Conservation (phyloP, 1,284 basidiomycete species). For the Amylostereum areolatum region DNA sequence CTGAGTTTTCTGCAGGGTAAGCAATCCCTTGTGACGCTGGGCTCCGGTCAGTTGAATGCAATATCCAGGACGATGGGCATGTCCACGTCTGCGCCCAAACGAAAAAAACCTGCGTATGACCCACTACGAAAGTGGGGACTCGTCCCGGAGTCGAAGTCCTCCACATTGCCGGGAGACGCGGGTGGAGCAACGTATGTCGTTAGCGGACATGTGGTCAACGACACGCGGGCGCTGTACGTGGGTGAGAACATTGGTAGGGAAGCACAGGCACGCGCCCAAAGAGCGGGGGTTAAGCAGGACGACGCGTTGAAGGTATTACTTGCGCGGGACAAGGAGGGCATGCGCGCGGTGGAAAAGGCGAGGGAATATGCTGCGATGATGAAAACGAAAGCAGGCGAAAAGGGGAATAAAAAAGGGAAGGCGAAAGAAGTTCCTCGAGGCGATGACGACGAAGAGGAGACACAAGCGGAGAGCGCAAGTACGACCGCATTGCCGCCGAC, state of each 20-base stretch:
- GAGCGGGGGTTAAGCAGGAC: conserved; percentile 55
- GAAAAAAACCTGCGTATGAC: conserved; percentile 58
- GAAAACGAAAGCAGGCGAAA: conserved; percentile 17
- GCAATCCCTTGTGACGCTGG: conserved; percentile 14
- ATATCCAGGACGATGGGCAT: conserved; percentile 63
- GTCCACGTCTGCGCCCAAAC: conserved; percentile 42
- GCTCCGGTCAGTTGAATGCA: conserved; percentile 8
- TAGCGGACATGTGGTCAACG: conserved; percentile 62
- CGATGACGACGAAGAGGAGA: conserved; percentile 18
- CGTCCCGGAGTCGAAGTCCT: conserved; percentile 40
- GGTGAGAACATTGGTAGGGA: conserved; percentile 69
- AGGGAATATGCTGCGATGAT: conserved; percentile 33
- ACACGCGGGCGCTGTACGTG: conserved; percentile 42
- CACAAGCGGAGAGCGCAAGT: conserved; percentile 19
- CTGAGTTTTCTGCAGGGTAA: conserved; percentile 81
- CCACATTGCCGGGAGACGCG: conserved; percentile 16
- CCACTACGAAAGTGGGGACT: conserved; percentile 67
- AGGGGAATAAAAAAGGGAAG: conserved; percentile 15
- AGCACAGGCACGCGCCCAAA: conserved; percentile 64
- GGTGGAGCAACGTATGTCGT: conserved; percentile 74
- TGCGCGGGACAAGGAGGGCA: conserved; percentile 56
- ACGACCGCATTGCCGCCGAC: conserved; percentile 15
- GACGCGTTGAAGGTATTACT: conserved; percentile 52
- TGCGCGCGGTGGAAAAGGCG: conserved; percentile 51
- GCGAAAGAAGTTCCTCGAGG: conserved; percentile 14